These are phyloP conservation scores for Trichosporon ovoides DNA, from an alignment of 1,284 basidiomycete genomes.

Conservation along the genomic window DNA sequence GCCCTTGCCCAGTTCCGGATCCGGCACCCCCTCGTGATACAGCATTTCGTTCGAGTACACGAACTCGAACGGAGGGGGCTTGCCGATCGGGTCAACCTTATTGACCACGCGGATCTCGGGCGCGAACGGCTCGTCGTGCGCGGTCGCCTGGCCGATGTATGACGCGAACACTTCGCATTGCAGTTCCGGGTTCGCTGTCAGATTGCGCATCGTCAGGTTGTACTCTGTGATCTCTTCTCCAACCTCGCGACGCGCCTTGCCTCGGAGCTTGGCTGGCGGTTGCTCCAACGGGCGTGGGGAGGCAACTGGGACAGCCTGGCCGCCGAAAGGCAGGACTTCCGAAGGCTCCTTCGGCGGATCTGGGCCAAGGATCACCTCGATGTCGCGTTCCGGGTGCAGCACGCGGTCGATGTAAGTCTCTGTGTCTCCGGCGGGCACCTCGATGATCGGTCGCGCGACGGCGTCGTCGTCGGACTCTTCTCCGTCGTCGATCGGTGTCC, in stretches of 20 bases:
- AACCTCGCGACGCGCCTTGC: not conserved
- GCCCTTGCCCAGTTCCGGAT: conserved; percentile 61
- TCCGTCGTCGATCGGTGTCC: not conserved
- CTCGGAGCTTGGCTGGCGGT: not conserved
- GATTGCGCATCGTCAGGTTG: not conserved
- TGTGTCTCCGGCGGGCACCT: not conserved
- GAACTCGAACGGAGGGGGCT: conserved; percentile 48
- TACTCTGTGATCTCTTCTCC: not conserved
- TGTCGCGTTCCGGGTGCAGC: not conserved
- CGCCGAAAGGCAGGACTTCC: not conserved
- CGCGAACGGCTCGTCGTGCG: conserved; percentile 60
- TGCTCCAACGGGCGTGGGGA: not conserved
- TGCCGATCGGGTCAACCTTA: conserved; percentile 61
- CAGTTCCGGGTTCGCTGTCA: conserved; percentile 21
- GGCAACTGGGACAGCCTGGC: not conserved
- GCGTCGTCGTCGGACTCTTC: not conserved
- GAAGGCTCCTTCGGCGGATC: not conserved
- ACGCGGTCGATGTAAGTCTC: not conserved
- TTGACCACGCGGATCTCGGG: conserved; percentile 64
- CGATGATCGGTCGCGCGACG: not conserved
- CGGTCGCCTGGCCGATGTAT: conserved; percentile 57
- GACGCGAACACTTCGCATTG: conserved; percentile 55
- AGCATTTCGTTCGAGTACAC: conserved; percentile 55
- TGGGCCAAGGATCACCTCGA: not conserved
- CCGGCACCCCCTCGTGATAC: conserved; percentile 61